A percentile compares a stretch with the other conserved stretches of the same genome.
Evolutionary conservation across 2,329 filamentous ascomycete species (phyloP).

Genomic region (Raffaelea ambrosiae): DNA sequence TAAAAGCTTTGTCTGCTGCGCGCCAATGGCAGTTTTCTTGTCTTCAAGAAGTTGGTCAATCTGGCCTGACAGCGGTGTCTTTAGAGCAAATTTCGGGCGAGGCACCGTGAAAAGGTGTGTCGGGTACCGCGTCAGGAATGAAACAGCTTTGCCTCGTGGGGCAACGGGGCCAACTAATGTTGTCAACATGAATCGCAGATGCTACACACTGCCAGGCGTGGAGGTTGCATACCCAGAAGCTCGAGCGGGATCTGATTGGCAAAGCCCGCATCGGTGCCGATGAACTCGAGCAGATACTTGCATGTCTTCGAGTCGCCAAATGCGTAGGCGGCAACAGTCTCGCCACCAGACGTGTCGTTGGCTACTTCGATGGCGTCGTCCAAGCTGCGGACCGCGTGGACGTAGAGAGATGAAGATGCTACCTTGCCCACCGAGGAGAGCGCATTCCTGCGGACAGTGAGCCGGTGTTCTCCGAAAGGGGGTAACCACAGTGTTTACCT

Average conservation of each 20-base stretch:
- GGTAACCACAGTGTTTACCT: no score
- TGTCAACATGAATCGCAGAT: no score
- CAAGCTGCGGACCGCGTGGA: slow-evolving; percentile 5
- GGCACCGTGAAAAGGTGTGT: not conserved
- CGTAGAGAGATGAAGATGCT: not conserved
- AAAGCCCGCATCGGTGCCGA: slow-evolving; percentile 39
- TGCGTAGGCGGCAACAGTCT: slow-evolving; percentile 15
- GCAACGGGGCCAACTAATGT: slow-evolving; percentile 27
- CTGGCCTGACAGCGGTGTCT: not conserved
- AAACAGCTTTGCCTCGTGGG: slow-evolving; percentile 13
- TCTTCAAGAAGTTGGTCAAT: not conserved
- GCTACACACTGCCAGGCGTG: no score
- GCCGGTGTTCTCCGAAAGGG: no score
- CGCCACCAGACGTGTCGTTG: not conserved
- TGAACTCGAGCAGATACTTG: slow-evolving; percentile 53
- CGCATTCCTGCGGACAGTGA: not conserved
- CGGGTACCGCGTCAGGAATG: not conserved
- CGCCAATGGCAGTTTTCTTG: not conserved
- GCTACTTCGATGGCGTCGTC: slow-evolving; percentile 7
- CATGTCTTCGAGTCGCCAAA: slow-evolving; percentile 22
- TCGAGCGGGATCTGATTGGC: slow-evolving; percentile 49
- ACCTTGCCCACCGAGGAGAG: not conserved
- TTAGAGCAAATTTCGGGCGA: not conserved
- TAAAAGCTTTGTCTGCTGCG: not conserved
- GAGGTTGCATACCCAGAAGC: slow-evolving; percentile 29